These are phyloP conservation scores for Eragrostis tef DNA, from an alignment of 202 grass and related monocot genomes.

Conservation along the genomic window DNA sequence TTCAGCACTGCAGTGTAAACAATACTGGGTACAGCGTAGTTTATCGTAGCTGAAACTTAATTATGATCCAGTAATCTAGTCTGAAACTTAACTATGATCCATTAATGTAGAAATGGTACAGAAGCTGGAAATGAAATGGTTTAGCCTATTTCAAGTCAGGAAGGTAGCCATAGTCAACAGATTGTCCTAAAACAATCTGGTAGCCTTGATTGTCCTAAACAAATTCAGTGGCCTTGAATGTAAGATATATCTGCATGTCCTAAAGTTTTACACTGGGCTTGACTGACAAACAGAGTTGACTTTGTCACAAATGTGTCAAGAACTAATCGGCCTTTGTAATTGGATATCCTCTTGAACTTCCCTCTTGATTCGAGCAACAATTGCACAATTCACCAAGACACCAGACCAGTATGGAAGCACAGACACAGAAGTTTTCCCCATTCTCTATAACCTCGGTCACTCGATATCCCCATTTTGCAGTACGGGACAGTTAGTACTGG, in stretches of 20 bases:
- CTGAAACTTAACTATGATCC: not conserved
- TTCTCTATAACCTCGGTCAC: not conserved
- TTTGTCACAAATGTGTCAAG: not conserved
- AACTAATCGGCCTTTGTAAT: not conserved
- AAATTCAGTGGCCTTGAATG: not conserved
- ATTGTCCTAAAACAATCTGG: not conserved
- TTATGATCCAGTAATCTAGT: not conserved
- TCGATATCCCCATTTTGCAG: not conserved
- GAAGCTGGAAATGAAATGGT: slow-evolving; percentile 3
- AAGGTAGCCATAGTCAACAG: slow-evolving; percentile 20
- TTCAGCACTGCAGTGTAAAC: not conserved
- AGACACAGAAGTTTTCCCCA: not conserved
- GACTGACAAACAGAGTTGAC: not conserved
- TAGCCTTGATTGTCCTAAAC: too few relatives aligned
- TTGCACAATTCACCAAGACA: not conserved
- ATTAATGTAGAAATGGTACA: not conserved
- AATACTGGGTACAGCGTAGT: not conserved
- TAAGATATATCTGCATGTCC: not conserved
- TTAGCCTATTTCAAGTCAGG: slow-evolving; percentile 1
- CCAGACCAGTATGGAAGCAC: not conserved
- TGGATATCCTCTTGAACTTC: not conserved
- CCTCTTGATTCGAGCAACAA: not conserved
- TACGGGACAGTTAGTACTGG: too few relatives aligned
- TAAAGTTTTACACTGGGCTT: not conserved
- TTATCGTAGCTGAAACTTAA: not conserved